Conservation (phyloP, 495 filamentous ascomycete species). For the Aspergillus bridgeri region DNA sequence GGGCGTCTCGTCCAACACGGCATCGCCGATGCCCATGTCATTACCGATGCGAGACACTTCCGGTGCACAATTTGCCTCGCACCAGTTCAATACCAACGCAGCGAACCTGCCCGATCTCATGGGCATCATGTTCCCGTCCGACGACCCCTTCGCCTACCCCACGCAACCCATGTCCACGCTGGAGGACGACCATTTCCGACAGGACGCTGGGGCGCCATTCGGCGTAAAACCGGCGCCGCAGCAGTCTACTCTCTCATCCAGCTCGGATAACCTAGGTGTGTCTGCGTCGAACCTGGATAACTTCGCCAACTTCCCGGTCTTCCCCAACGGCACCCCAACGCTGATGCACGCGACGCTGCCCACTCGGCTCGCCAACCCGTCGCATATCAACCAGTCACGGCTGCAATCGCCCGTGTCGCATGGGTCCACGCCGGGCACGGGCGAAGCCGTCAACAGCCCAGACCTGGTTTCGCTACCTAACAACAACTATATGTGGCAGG, state of each 20-base stretch:
- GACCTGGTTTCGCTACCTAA: conserved; percentile 47
- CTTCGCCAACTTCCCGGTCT: conserved; percentile 28
- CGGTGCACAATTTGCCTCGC: conserved; percentile 25
- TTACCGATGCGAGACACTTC: conserved; percentile 16
- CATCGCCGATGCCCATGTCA: conserved; percentile 13
- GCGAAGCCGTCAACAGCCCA: conserved; percentile 38
- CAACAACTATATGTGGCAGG: conserved; percentile 46
- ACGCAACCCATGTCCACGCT: conserved; percentile 73
- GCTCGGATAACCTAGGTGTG: conserved; percentile 20
- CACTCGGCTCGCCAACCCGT: conserved; percentile 23
- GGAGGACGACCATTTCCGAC: conserved; percentile 50
- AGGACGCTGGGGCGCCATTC: conserved; percentile 21
- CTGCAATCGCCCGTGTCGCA: conserved; percentile 37
- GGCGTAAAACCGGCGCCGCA: conserved; percentile 13
- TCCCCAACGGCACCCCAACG: conserved; percentile 18
- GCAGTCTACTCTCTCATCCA: conserved; percentile 15
- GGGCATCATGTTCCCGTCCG: conserved; percentile 88
- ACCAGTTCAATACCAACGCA: conserved; percentile 29
- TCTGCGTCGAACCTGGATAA: conserved; percentile 28
- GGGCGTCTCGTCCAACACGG: conserved; percentile 21
- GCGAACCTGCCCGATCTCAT: conserved; percentile 66
- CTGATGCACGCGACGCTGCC: conserved; percentile 29
- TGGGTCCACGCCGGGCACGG: conserved; percentile 25
- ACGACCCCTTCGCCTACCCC: conserved; percentile 87
- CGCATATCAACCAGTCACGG: conserved; percentile 26